These are phyloP conservation scores for Gymnopilus dilepis DNA, from an alignment of 768 basidiomycete species.

Conservation along the genomic window DNA sequence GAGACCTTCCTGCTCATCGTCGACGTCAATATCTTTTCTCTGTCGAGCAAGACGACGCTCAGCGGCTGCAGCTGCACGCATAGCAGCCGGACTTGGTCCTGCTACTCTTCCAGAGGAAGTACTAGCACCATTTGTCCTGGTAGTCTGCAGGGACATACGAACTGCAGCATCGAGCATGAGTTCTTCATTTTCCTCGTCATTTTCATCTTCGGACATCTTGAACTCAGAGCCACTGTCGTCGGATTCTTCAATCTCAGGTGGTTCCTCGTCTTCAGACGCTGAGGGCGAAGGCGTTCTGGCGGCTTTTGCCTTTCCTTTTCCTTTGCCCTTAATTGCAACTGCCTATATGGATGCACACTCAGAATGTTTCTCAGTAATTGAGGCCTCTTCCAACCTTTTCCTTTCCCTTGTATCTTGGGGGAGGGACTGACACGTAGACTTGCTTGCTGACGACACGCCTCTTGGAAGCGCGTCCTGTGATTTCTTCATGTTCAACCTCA, in stretches of 20 bases:
- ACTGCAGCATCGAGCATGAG: constrained; percentile 65
- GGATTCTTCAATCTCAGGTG: constrained; percentile 48
- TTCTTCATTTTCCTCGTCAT: constrained; percentile 48
- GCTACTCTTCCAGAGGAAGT: constrained; percentile 39
- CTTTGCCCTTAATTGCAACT: constrained; percentile 31
- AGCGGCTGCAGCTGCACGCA: constrained; percentile 54
- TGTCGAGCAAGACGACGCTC: constrained; percentile 53
- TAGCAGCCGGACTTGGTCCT: constrained; percentile 46
- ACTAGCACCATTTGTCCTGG: constrained; percentile 36
- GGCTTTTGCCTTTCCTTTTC: constrained; percentile 43
- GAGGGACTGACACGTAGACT: constrained; percentile 41
- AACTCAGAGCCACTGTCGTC: constrained; percentile 70
- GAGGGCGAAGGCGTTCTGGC: constrained; percentile 16
- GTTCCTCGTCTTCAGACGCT: constrained; percentile 36
- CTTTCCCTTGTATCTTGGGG: constrained; percentile 25
- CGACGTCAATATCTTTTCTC: constrained; percentile 34
- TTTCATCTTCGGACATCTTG: constrained; percentile 39
- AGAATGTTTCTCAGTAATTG: neutral
- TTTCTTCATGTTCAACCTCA: constrained; percentile 28
- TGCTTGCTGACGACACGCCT: constrained; percentile 39
- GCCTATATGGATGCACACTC: constrained; percentile 14
- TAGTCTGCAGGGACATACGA: constrained; percentile 51
- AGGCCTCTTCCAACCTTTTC: constrained; percentile 28
- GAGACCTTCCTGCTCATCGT: constrained; percentile 28
- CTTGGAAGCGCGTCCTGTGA: constrained; percentile 35